Percentiles rank a stretch among this genome's conserved stretches.
These are phyloP conservation scores for Monilinia polystroma DNA, from an alignment of 2,329 filamentous ascomycete genomes.

Conservation along the genomic window DNA sequence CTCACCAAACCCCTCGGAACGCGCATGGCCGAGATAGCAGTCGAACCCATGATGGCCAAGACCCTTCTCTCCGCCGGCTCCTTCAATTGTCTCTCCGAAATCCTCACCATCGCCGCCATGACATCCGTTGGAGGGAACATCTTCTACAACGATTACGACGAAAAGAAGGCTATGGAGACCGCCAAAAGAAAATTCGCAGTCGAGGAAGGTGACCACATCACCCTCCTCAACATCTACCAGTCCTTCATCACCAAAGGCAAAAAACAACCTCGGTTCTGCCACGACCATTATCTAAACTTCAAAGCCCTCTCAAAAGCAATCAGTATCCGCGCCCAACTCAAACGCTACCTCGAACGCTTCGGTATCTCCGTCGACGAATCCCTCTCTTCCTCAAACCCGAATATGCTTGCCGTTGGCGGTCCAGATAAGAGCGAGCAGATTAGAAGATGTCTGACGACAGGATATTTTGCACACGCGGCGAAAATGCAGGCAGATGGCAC, in stretches of 20 bases:
- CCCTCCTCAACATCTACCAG: conserved; percentile 89
- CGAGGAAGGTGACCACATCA: conserved; percentile 91
- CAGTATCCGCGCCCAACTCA: conserved; percentile 82
- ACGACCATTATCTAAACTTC: conserved; percentile 83
- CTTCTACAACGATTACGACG: conserved; percentile 78
- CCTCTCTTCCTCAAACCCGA: conserved; percentile 44
- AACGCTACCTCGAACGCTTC: conserved; percentile 83
- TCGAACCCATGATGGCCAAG: conserved; percentile 96
- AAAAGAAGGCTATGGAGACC: conserved; percentile 72
- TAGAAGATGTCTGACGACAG: conserved; percentile 78
- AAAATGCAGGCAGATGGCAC: conserved; percentile 92
- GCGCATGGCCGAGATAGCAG: conserved; percentile 88
- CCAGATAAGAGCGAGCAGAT: conserved; percentile 68
- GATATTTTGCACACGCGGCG: conserved; percentile 91
- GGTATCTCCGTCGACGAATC: conserved; percentile 68
- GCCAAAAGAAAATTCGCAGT: conserved; percentile 80
- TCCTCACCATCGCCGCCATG: conserved; percentile 93
- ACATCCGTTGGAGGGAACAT: conserved; percentile 78
- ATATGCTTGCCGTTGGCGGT: conserved; percentile 42
- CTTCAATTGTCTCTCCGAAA: conserved; percentile 79
- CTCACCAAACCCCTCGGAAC: conserved; percentile 84
- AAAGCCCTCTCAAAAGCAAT: conserved; percentile 79
- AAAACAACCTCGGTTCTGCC: conserved; percentile 83
- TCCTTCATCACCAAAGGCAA: conserved; percentile 80
- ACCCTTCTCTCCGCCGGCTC: conserved; percentile 72